Evolutionary conservation across 345 rosid genomes (phyloP).

Genomic region (Limnanthes douglasii): DNA sequence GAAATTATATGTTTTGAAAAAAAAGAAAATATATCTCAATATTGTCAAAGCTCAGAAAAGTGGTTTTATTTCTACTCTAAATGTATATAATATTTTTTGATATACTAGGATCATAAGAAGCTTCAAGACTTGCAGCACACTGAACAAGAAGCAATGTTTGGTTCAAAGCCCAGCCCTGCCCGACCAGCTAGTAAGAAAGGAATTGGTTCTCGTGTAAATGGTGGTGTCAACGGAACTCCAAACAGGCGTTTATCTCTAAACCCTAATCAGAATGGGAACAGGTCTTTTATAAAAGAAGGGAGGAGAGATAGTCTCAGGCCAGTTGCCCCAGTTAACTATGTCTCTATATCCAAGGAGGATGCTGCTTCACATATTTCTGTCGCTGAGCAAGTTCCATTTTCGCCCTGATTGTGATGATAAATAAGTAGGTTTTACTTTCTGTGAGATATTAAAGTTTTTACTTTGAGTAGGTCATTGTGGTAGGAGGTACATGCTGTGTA

Average conservation of each 20-base stretch:
- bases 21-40: too few species aligned
- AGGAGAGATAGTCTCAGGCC: slow-evolving; percentile 59
- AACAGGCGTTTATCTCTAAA: slow-evolving; percentile 70
- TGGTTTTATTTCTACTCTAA: not conserved
- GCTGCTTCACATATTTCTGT: slow-evolving; percentile 58
- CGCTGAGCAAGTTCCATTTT: slow-evolving; percentile 39
- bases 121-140: slow-evolving; percentile 62
- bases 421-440: slow-evolving; percentile 13
- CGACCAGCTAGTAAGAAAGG: slow-evolving; percentile 62
- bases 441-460: slow-evolving; percentile 10
- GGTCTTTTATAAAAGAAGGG: slow-evolving; percentile 53
- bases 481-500: too few species aligned
- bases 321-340: slow-evolving; percentile 63
- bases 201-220: slow-evolving; percentile 53
- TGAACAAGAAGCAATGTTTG: slow-evolving; percentile 61
- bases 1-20: too few species aligned
- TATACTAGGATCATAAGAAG: slow-evolving; percentile 68
- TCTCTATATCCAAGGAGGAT: slow-evolving; percentile 77
- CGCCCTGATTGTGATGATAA: slow-evolving; percentile 50
- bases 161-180: slow-evolving; percentile 86
- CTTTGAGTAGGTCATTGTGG: too few species aligned
- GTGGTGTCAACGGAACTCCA: slow-evolving; percentile 72
- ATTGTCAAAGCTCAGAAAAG: too few species aligned
- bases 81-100: not conserved
- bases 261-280: slow-evolving; percentile 64